phyloP scores from a whole-genome alignment of 2,329 filamentous ascomycete genomes.

The Xylaria sp. region DNA sequence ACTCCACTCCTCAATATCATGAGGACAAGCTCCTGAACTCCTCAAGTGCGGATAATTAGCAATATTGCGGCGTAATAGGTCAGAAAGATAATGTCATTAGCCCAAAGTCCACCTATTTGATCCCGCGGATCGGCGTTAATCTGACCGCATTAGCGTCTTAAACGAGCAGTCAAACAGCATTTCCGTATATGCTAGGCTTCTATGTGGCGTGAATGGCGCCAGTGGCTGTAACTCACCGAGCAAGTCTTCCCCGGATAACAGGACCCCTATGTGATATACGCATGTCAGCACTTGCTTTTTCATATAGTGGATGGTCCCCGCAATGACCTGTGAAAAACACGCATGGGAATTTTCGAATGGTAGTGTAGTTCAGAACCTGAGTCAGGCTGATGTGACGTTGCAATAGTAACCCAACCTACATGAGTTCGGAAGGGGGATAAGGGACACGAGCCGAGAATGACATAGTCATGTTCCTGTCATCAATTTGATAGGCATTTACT shows the following conservation, averaged over 20 bases:
- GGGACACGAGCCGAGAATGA: neutral
- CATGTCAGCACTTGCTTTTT: neutral
- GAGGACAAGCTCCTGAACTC: neutral
- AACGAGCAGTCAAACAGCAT: neutral
- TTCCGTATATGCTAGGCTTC: neutral
- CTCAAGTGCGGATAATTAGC: neutral
- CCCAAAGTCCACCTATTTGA: neutral
- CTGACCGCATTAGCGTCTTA: slow-evolving; percentile 5
- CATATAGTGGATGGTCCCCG: neutral
- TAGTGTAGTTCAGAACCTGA: neutral
- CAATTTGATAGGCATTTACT: neutral
- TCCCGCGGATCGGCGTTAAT: neutral
- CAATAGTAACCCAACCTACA: slow-evolving; percentile 10
- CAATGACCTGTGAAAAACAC: neutral
- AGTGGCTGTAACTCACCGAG: neutral
- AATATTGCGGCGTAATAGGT: neutral
- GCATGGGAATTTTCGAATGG: neutral
- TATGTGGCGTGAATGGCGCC: slow-evolving; percentile 1
- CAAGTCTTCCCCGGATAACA: neutral
- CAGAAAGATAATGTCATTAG: neutral
- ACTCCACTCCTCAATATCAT: neutral
- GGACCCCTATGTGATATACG: neutral
- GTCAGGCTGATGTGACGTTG: slow-evolving; percentile 19
- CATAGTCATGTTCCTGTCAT: neutral
- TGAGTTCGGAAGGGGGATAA: neutral